Evolutionary conservation across 2,329 filamentous ascomycete species (phyloP).

Genomic region (Ascochyta pisi): DNA sequence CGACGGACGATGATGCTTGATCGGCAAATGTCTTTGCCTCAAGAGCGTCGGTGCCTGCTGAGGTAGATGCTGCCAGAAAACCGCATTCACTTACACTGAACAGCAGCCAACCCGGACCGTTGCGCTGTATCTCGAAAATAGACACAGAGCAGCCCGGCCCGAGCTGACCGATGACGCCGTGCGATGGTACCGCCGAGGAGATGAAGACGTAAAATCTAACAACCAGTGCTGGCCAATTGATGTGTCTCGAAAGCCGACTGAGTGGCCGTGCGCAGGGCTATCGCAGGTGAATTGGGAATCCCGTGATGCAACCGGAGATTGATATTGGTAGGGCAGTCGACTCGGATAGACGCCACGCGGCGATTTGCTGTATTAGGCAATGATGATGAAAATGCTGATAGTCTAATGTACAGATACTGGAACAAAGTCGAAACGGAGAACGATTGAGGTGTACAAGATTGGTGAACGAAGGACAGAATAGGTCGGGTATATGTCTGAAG

Average conservation of each 20-base stretch:
- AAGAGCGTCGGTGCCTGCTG: not conserved
- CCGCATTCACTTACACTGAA: constrained; percentile 10
- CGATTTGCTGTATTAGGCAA: constrained; percentile 42
- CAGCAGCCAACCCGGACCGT: constrained; percentile 41
- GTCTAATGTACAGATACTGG: constrained; percentile 25
- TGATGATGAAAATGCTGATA: constrained; percentile 30
- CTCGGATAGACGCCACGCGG: constrained; percentile 32
- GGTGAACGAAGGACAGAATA: constrained; percentile 24
- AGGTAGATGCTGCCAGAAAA: not conserved
- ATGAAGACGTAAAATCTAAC: constrained; percentile 37
- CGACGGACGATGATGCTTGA: not conserved
- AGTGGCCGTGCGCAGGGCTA: constrained; percentile 34
- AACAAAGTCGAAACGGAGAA: constrained; percentile 6
- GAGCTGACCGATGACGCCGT: constrained; percentile 40
- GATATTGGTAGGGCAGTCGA: constrained; percentile 20
- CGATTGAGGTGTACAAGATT: constrained; percentile 33
- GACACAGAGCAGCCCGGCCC: constrained; percentile 44
- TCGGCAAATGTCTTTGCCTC: not conserved
- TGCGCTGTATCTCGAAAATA: constrained; percentile 41
- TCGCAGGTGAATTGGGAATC: constrained; percentile 42
- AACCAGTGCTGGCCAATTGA: constrained; percentile 43
- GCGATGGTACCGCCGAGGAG: constrained; percentile 30
- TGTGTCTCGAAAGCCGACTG: constrained; percentile 31
- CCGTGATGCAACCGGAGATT: constrained; percentile 39
- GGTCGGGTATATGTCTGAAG: constrained; percentile 28